A percentile compares a stretch with the other conserved stretches of the same genome.
phyloP scores from a whole-genome alignment of 2,329 filamentous ascomycete species.

The Hortaea werneckii region DNA sequence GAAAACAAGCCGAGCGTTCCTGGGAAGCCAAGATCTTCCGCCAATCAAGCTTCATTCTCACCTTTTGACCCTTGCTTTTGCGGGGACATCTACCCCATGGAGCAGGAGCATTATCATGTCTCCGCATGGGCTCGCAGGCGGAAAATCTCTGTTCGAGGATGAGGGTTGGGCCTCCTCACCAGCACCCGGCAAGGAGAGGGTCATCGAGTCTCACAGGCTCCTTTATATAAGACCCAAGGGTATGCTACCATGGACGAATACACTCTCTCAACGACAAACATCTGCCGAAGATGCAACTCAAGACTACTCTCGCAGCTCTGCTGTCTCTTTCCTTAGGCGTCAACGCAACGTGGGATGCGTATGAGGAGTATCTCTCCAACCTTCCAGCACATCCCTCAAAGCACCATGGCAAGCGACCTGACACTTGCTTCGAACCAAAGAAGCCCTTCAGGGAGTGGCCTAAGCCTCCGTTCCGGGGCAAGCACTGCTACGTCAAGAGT shows the following conservation, averaged over 20 bases:
- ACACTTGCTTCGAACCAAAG: slow-evolving; percentile 26
- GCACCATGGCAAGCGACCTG: slow-evolving; percentile 21
- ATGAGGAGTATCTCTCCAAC: slow-evolving; percentile 16
- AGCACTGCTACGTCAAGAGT: slow-evolving; percentile 30
- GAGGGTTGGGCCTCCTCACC: background rate
- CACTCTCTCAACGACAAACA: background rate
- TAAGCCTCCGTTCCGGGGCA: slow-evolving; percentile 25
- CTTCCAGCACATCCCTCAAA: slow-evolving; percentile 11
- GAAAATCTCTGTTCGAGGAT: background rate
- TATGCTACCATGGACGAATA: background rate
- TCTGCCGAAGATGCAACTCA: slow-evolving; percentile 3
- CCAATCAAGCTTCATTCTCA: background rate
- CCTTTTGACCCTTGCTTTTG: background rate
- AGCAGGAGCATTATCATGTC: background rate
- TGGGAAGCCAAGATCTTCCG: background rate
- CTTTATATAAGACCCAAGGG: background rate
- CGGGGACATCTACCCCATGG: background rate
- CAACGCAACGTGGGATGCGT: slow-evolving; percentile 20
- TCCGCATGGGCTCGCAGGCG: background rate
- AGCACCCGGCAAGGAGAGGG: too few species aligned
- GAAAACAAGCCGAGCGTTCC: background rate
- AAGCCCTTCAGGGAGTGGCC: slow-evolving; percentile 27
- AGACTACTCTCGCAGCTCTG: slow-evolving; percentile 2
- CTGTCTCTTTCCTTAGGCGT: slow-evolving; percentile 12
- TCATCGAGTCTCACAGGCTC: background rate